Evolutionary conservation across 257 asterid species (phyloP), one percentile per base, ranked within the genome.

Genomic region (Rehmannia glutinosa): DNA sequence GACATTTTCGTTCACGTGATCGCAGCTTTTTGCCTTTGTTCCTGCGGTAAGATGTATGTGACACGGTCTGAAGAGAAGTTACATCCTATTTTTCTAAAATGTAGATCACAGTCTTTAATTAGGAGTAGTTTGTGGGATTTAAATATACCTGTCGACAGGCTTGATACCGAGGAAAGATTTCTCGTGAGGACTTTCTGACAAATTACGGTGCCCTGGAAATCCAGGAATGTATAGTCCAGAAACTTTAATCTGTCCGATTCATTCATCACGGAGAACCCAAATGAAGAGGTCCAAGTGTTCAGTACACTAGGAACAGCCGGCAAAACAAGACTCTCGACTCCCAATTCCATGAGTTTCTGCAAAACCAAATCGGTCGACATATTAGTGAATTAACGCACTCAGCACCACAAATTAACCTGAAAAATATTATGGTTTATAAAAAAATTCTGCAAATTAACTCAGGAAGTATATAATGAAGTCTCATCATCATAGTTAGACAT

Each of bases 281-380:
- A 90, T 51, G 92, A 79, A 58, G 77, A 58, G 47, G 82, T 86
- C 97, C 99, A 93, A 36, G 97, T 85, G 69, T 73, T 67, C 28
- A 93, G 69, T 54, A 81, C 89, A 38, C 68, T 67, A 20, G 92
- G 90, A 50, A 78, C 85, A 52, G 97, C 95, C 21, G 99, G 97
- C 80, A 93, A 85, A 64, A 93, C 88, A 25, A 93, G 92, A 80
- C 87, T 88, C 80, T 88, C 83, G 6, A 93, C 97, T 68, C 97
- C 96, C 46, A 86, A 73, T 45, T 77, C 87, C 68, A 28, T 15
- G 27, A 90, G 93, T 81, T 72, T 81, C 99, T 92, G 85, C 77
- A 64, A 72, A 65, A 30, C 43, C 68, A 58, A 64, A 19, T 27
- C 35, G 46, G 17, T 28, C 12, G 19, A 28, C 5, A 32, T 21